Evolutionary conservation across 495 filamentous ascomycete genomes (phyloP).

Genomic region (Geopyxis carbonaria): DNA sequence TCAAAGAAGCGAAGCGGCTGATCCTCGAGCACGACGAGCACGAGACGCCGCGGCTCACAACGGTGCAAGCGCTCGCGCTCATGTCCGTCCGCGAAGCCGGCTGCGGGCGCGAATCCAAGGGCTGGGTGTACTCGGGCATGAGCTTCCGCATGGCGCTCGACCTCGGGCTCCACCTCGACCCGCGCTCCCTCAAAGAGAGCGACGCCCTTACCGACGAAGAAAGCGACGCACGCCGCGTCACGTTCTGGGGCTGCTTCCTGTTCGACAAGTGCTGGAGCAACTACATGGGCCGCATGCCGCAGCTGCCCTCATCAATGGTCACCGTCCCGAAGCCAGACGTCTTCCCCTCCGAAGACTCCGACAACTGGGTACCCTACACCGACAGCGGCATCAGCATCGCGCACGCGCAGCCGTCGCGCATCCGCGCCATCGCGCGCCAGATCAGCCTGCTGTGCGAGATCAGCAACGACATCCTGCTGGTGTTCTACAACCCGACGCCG

Average conservation of each 20-base stretch:
- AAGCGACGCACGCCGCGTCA: slow-evolving; percentile 73
- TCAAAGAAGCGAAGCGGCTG: slow-evolving; percentile 80
- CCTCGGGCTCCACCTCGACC: slow-evolving; percentile 78
- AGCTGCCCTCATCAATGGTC: slow-evolving; percentile 57
- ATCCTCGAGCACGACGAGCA: slow-evolving; percentile 86
- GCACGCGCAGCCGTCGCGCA: slow-evolving; percentile 63
- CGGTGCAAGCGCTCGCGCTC: slow-evolving; percentile 80
- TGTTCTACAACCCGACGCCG: slow-evolving; percentile 71
- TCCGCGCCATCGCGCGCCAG: slow-evolving; percentile 63
- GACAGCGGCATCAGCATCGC: slow-evolving; percentile 49
- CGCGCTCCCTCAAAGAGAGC: slow-evolving; percentile 26
- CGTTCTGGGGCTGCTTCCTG: slow-evolving; percentile 96
- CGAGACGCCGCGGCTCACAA: slow-evolving; percentile 77
- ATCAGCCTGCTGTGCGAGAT: slow-evolving; percentile 79
- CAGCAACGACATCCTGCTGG: slow-evolving; percentile 69
- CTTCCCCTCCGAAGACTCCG: slow-evolving; percentile 73
- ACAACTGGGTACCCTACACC: slow-evolving; percentile 74
- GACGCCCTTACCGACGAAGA: slow-evolving; percentile 62
- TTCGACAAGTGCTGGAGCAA: slow-evolving; percentile 99
- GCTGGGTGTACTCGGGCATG: slow-evolving; percentile 97
- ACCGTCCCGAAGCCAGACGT: slow-evolving; percentile 82
- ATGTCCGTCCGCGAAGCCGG: slow-evolving; percentile 97
- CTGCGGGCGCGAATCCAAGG: slow-evolving; percentile 84
- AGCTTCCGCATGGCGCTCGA: slow-evolving; percentile 98
- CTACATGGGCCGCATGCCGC: slow-evolving; percentile 84